Evolutionary conservation across 305 asterid genomes (phyloP).

Genomic region (Fraxinus ornus): DNA sequence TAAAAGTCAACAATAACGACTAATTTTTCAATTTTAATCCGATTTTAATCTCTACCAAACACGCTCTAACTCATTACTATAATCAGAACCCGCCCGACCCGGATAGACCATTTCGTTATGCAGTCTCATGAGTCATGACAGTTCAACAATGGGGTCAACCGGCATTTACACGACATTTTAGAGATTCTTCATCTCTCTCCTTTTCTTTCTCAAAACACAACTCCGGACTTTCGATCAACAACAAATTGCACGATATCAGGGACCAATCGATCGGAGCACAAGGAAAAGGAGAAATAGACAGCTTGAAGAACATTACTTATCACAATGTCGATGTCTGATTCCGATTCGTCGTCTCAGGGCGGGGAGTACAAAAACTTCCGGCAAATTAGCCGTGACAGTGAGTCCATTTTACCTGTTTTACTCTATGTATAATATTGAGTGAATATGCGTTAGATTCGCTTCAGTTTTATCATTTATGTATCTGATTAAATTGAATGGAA

Average conservation of each 20-base stretch:
- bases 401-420: conserved; percentile 29
- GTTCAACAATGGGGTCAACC: conserved; percentile 2
- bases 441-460: background rate
- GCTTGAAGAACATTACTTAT: conserved; percentile 10
- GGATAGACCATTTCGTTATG: background rate
- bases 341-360: conserved; percentile 92
- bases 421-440: background rate
- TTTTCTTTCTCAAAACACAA: conserved; percentile 9
- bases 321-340: conserved; percentile 85
- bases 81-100: conserved; percentile 18
- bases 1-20: too few species aligned
- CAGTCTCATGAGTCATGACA: background rate
- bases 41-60: too few species aligned
- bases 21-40: too few species aligned
- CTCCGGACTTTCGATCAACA: conserved; percentile 33
- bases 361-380: conserved; percentile 80
- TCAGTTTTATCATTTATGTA: background rate
- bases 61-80: background rate
- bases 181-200: background rate
- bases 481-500: conserved; percentile 2
- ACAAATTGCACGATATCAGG: conserved; percentile 16
- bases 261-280: conserved; percentile 17
- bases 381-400: conserved; percentile 88
- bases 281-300: background rate
- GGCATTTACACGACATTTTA: background rate